phyloP scores from a whole-genome alignment of 2,329 filamentous ascomycete genomes.

The Exophiala dermatitidis region DNA sequence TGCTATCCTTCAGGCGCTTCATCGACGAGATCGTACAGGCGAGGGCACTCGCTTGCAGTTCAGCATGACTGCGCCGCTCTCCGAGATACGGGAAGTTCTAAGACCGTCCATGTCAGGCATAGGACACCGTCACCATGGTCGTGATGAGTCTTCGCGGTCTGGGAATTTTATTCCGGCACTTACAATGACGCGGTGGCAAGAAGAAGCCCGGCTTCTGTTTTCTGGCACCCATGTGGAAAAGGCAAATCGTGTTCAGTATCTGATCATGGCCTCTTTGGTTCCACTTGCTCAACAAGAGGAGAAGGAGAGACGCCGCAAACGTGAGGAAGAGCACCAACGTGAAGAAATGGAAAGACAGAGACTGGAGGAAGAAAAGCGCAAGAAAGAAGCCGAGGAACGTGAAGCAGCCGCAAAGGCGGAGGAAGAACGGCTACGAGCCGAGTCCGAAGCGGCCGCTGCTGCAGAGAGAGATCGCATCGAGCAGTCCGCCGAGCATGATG shows the following conservation, averaged over 20 bases:
- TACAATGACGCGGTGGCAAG: conserved; percentile 74
- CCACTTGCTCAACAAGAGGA: conserved; percentile 79
- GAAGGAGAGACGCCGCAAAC: conserved; percentile 58
- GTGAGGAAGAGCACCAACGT: conserved; percentile 52
- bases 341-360: conserved; percentile 54
- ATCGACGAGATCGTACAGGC: conserved; percentile 37
- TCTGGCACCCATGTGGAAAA: conserved; percentile 62
- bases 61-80: conserved; percentile 34
- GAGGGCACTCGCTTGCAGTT: conserved; percentile 45
- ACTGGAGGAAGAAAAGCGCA: conserved; percentile 66
- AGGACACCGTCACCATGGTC: conserved; percentile 42
- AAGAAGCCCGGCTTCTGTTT: conserved; percentile 84
- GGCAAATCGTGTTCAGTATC: conserved; percentile 58
- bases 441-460: conserved; percentile 40
- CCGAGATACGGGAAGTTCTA: conserved; percentile 17
- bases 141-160: conserved; percentile 55
- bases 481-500: conserved; percentile 27
- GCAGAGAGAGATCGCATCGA: conserved; percentile 23
- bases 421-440: conserved; percentile 53
- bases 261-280: conserved; percentile 65
- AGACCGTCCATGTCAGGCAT: conserved; percentile 43
- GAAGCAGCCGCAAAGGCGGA: conserved; percentile 52
- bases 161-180: conserved; percentile 65
- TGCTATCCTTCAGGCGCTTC: conserved; percentile 51
- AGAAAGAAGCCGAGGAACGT: conserved; percentile 59